These are phyloP conservation scores for Golubevia pallescens DNA, from an alignment of 1,284 basidiomycete species.

Conservation along the genomic window DNA sequence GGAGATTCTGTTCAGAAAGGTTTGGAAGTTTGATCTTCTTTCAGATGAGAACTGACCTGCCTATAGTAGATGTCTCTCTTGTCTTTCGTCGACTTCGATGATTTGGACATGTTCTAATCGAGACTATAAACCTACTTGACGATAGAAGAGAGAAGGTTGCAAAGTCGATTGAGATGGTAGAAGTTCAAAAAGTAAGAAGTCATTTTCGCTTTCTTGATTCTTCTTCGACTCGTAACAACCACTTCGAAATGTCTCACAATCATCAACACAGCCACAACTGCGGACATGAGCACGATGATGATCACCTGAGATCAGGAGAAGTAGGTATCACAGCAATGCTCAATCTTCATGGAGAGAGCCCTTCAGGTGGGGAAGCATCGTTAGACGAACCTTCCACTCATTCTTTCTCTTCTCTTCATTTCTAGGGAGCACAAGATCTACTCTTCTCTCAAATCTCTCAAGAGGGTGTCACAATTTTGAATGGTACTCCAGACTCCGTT, in stretches of 20 bases:
- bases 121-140: too few species aligned
- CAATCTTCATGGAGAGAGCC: background rate
- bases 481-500: background rate
- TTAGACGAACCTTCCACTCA: background rate
- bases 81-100: conserved; percentile 49
- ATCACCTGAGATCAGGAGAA: background rate
- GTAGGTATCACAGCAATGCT: background rate
- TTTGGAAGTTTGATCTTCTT: too few species aligned
- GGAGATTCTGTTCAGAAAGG: background rate
- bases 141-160: too few species aligned
- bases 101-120: too few species aligned
- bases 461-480: background rate
- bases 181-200: too few species aligned
- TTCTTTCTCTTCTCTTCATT: background rate
- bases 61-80: conserved; percentile 61
- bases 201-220: too few species aligned
- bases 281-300: conserved; percentile 2
- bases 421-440: background rate
- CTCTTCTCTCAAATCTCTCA: background rate
- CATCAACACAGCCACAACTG: background rate
- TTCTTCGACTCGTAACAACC: background rate
- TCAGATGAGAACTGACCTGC: background rate
- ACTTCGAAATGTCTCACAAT: background rate
- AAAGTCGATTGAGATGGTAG: too few species aligned
- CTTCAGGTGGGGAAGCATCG: background rate